Conservation (phyloP, 2,329 filamentous ascomycete genomes). For the Mariannaea sp. region DNA sequence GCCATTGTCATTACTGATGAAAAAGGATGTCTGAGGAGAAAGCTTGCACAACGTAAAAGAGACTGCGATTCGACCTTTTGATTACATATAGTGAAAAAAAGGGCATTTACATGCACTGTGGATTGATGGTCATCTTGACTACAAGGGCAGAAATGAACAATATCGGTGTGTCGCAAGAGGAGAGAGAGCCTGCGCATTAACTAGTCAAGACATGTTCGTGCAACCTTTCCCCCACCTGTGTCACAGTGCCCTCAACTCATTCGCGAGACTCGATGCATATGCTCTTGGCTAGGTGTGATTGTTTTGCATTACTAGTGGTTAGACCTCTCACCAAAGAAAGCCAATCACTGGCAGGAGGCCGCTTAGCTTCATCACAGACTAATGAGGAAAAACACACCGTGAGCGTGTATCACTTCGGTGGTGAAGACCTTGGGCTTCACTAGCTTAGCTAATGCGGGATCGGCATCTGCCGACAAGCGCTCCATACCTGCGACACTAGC, state of each 20-base stretch:
- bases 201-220: slow-evolving; percentile 25
- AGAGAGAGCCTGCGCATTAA: no score
- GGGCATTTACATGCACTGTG: no score
- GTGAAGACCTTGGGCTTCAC: no score
- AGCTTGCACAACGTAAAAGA: no score
- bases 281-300: slow-evolving; percentile 28
- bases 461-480: slow-evolving; percentile 27
- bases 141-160: slow-evolving; percentile 9
- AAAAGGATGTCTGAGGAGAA: no score
- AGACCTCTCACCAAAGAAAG: slow-evolving; percentile 17
- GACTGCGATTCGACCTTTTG: no score
- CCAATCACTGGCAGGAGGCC: slow-evolving; percentile 26
- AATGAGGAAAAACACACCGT: no score
- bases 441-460: no score
- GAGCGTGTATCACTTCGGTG: no score
- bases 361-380: slow-evolving; percentile 29
- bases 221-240: slow-evolving; percentile 22
- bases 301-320: slow-evolving; percentile 30
- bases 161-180: slow-evolving; percentile 34
- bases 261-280: slow-evolving; percentile 21
- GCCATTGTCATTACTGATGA: no score
- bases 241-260: slow-evolving; percentile 28
- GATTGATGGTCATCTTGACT: background rate
- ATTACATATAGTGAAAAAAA: no score
- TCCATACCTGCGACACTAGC: slow-evolving; percentile 10